phyloP scores from a whole-genome alignment of 108 stramenopile species.

The Fistulifera solaris region DNA sequence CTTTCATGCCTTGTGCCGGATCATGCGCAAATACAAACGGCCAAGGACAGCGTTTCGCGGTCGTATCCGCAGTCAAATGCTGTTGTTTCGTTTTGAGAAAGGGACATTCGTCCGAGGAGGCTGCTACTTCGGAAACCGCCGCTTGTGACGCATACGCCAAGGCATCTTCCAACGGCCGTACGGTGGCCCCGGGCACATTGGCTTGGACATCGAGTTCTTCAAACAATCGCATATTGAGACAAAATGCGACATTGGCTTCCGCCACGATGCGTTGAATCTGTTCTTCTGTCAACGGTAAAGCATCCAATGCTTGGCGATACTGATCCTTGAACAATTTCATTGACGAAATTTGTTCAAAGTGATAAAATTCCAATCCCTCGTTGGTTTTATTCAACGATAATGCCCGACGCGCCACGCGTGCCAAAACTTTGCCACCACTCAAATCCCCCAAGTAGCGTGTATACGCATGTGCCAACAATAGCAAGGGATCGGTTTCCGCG shows the following conservation, averaged over 20 bases:
- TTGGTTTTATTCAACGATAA: constrained; percentile 32
- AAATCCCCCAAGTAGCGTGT: constrained; percentile 88
- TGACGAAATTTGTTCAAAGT: constrained; percentile 51
- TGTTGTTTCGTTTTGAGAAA: constrained; percentile 14
- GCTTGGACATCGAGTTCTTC: constrained; percentile 80
- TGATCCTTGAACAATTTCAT: constrained; percentile 80
- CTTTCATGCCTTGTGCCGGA: constrained; percentile 39
- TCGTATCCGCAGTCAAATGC: constrained; percentile 4
- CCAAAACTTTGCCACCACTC: constrained; percentile 72
- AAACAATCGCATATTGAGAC: constrained; percentile 82
- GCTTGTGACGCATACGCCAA: constrained; percentile 10
- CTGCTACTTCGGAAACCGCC: constrained; percentile 4
- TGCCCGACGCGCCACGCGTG: constrained; percentile 62
- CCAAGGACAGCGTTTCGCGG: constrained; percentile 63
- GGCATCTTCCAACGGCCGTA: constrained; percentile 55
- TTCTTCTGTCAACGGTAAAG: constrained; percentile 27
- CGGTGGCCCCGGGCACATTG: constrained; percentile 42
- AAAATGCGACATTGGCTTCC: constrained; percentile 86
- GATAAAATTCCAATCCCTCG: constrained; percentile 73
- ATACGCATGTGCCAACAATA: constrained; percentile 82
- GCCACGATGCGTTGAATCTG: constrained; percentile 49
- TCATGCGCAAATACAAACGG: constrained; percentile 83
- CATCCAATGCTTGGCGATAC: constrained; percentile 65
- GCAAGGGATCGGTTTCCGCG: constrained; percentile 41
- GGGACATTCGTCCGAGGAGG: constrained; percentile 24